Conservation (phyloP, 1,284 basidiomycete species). For the Cutaneotrichosporon spelunceum region DNA sequence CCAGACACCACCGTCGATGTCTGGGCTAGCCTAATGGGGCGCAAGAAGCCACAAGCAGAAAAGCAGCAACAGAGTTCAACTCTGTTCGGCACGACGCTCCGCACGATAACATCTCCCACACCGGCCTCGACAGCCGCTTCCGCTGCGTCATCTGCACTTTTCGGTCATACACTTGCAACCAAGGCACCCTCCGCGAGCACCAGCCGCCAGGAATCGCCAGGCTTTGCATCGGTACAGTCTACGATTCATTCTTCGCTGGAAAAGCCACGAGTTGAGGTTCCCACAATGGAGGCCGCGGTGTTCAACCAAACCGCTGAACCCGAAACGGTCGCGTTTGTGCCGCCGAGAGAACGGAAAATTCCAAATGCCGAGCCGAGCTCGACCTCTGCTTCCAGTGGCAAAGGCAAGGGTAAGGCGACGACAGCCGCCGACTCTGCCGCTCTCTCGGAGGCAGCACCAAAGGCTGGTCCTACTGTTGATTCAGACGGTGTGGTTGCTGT, state of each 20-base stretch:
- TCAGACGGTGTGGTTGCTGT: conserved; percentile 37
- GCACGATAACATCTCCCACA: neutral
- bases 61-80: conserved; percentile 12
- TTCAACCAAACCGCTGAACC: conserved; percentile 24
- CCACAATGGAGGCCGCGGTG: conserved; percentile 11
- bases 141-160: neutral
- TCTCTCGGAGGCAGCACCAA: conserved; percentile 6
- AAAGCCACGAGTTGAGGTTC: conserved; percentile 11
- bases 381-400: conserved; percentile 3
- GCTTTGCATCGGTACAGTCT: conserved; percentile 26
- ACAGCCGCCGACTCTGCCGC: neutral
- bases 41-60: conserved; percentile 1
- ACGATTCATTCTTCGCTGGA: conserved; percentile 23
- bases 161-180: conserved; percentile 17
- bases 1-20: conserved; percentile 16
- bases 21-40: conserved; percentile 20
- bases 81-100: conserved; percentile 29
- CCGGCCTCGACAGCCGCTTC: neutral
- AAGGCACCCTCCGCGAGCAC: neutral
- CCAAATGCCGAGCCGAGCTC: conserved; percentile 27
- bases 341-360: conserved; percentile 49
- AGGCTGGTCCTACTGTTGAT: conserved; percentile 14
- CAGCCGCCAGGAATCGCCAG: conserved; percentile 25
- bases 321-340: conserved; percentile 70
- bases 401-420: neutral